Evolutionary conservation across 495 filamentous ascomycete species (phyloP), one percentile per base, ranked within the genome.

Genomic region (Letharia lupina): DNA sequence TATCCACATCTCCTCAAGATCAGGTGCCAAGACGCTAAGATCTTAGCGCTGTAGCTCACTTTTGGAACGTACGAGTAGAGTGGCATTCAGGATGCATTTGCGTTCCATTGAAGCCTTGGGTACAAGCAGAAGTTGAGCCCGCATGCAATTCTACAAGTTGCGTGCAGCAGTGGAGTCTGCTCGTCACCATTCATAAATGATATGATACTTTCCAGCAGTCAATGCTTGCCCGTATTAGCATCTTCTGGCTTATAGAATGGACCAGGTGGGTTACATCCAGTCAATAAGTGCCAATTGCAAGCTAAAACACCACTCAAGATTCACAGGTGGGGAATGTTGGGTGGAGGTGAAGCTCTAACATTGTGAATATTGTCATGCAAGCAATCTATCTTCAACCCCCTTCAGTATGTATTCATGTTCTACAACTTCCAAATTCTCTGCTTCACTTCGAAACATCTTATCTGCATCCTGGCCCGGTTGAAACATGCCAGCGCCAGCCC

Each of bases 401-500:
- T 94, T 86, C 62, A 98, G 77, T 52, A 96, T 89, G 70, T 89
- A 96, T 70, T 91, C 88, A 74, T 97, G 93, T 75, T 96, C 92
- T 70, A 93, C 81, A 20, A 98, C 94, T 64, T 96, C 94, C 60
- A 98, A 74, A 73, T 98, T 98, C 81, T 98, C 95, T 0, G 88
- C 91, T 77, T 98, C 94, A 64, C 77, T 90, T 73, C 85, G 78
- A 74, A 96, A 98, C 73, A 96, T 79, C 80, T 98, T 98, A 73
- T 96, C 87, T 13, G 93, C 91, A 71, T 98, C 95, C 64, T 93
- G 88, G n/a, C 93, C 91, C 1, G 94, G 93, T 45, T 90, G 91
- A 76, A 96, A 94, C 79, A 93, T 90, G 66, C 88, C 85, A 44
- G 80, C 80, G 58, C 81, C 84, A 28, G 83, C 84, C 60, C 78